A percentile compares a stretch with the other conserved stretches of the same genome.
phyloP scores from a whole-genome alignment of 2,329 filamentous ascomycete species.

The Penicillium sp. region DNA sequence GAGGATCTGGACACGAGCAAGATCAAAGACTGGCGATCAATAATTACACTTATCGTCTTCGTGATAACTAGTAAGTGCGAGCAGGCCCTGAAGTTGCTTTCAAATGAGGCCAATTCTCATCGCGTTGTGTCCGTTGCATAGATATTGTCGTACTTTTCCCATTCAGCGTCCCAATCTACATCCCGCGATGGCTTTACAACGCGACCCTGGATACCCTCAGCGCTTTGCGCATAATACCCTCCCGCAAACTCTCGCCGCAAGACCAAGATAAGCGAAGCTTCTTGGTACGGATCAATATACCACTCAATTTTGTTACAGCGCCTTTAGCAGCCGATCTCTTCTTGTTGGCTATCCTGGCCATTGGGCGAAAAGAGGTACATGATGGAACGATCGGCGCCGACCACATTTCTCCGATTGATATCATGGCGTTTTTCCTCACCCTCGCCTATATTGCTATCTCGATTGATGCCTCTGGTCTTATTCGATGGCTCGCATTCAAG shows the following conservation, averaged over 20 bases:
- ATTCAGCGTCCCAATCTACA: conserved; percentile 67
- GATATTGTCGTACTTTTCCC: conserved; percentile 73
- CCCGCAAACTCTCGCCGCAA: conserved; percentile 39
- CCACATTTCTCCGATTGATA: conserved; percentile 72
- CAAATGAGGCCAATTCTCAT: conserved; percentile 1
- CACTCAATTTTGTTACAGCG: conserved; percentile 73
- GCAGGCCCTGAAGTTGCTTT: not conserved
- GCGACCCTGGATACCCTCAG: conserved; percentile 53
- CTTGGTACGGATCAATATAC: conserved; percentile 63
- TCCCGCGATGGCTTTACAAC: conserved; percentile 61
- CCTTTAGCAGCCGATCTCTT: conserved; percentile 75
- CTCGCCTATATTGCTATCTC: conserved; percentile 79
- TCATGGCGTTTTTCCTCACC: conserved; percentile 76
- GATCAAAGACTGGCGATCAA: conserved; percentile 71
- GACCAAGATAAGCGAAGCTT: conserved; percentile 37
- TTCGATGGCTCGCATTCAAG: conserved; percentile 72
- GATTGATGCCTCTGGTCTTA: conserved; percentile 75
- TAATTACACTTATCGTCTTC: conserved; percentile 72
- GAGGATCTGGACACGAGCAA: conserved; percentile 56
- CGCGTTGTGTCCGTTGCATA: conserved; percentile 40
- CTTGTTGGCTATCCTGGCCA: conserved; percentile 71
- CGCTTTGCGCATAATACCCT: conserved; percentile 60
- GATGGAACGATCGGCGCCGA: conserved; percentile 71
- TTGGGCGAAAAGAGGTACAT: conserved; percentile 69
- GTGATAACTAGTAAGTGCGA: conserved; percentile 69